Evolutionary conservation across 1,284 basidiomycete genomes (phyloP), one percentile per base, ranked within the genome.

Genomic region (Grifola frondosa): DNA sequence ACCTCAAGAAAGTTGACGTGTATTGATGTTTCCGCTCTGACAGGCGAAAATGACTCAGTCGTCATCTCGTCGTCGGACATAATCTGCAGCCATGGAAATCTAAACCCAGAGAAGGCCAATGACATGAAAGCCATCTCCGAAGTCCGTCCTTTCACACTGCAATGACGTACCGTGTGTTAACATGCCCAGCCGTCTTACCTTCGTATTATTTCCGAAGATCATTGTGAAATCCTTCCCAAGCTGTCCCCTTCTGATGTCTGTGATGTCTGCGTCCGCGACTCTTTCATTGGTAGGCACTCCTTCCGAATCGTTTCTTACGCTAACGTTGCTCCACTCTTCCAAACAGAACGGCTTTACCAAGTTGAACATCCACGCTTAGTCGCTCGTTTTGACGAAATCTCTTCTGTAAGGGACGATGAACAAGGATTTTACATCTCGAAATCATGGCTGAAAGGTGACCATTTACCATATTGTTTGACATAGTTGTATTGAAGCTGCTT

Each of bases 341-440:
- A 32, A 42, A 30, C 49, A 91, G 88, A 87, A 56, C 75, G 73
- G 46, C 60, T 84, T 19, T 91, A 91, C 62, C 71, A 75, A 46
- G 65, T 75, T 9, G 70, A 82, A 50, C 88, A 91, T 62, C 80
- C 81, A 22, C 71, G 66, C 40, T 56, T 73, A 12, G 79, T 85
- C 1, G 61, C 65, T n/a, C 63, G 69, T 36, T 81, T 88, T 45
- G 78, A 84, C 34, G 66, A 73, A 5, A 58, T 80, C 5, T 68
- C 69, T 37, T 65, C 71, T 25, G 61, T 69, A 5, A 66, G 66
- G 16, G 67, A 69, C 15, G 71, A 73, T 37, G 64, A 66, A 22
- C 51, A 57, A n/a, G 77, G 77, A 10, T 82, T 73, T 57, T 88
- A 84, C 82, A 78, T 91, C 55, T 90, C 89, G 2, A 88, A 83